Percentiles rank a stretch among this genome's conserved stretches.
Conservation (phyloP, 257 asterid genomes). For the Prunella vulgaris region DNA sequence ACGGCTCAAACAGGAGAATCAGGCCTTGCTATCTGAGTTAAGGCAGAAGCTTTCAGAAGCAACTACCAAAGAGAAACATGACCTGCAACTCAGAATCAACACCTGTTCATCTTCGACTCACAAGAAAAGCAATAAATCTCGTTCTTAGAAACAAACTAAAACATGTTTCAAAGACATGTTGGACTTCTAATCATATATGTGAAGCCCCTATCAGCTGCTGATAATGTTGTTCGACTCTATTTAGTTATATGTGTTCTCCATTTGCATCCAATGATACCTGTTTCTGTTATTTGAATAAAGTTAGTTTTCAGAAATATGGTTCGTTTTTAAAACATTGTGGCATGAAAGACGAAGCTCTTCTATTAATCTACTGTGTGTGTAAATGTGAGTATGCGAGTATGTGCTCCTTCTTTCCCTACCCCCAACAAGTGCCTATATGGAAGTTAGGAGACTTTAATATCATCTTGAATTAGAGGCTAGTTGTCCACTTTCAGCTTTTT, state of each 20-base stretch:
- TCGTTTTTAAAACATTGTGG: neutral
- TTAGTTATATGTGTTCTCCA: constrained; percentile 4
- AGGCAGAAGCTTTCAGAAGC: constrained; percentile 33
- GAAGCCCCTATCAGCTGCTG: constrained; percentile 22
- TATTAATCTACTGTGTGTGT: constrained; percentile 2
- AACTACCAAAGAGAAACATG: constrained; percentile 13
- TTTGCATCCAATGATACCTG: constrained; percentile 6
- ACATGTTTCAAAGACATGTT: neutral
- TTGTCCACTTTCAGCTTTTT: constrained; percentile 60
- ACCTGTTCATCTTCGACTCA: constrained; percentile 24
- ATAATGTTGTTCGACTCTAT: constrained; percentile 12
- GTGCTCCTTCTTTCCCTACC: neutral
- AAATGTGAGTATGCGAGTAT: neutral
- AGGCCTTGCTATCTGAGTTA: constrained; percentile 38
- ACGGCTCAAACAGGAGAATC: constrained; percentile 46
- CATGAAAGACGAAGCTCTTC: neutral
- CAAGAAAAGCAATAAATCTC: constrained; percentile 21
- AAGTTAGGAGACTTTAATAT: neutral
- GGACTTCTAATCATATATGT: constrained; percentile 3
- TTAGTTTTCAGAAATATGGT: neutral
- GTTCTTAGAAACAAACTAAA: constrained; percentile 25
- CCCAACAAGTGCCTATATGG: neutral
- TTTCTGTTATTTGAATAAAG: constrained; percentile 23
- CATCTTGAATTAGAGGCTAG: constrained; percentile 23
- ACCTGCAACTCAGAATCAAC: constrained; percentile 10